Evolutionary conservation across 192 early-diverging fungal species (phyloP), one percentile per base, ranked within the genome.

Genomic region (Cladochytrium replicatum): DNA sequence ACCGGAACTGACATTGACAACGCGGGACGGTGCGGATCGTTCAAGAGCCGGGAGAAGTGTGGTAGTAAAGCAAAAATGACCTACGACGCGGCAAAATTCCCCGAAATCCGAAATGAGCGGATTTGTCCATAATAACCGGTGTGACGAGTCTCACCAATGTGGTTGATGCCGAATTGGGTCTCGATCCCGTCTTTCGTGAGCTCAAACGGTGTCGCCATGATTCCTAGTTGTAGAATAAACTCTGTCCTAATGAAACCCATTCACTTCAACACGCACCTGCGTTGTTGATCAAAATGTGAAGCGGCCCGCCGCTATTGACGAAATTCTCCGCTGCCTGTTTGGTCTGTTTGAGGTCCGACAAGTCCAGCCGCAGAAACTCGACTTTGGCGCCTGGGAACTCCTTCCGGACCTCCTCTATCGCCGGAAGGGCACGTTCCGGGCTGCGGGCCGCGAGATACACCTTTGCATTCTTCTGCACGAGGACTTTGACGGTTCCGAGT

Each of bases 121-220:
- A n/a, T n/a, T n/a, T n/a, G n/a, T n/a, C n/a, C n/a, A n/a, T n/a
- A n/a, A n/a, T n/a, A n/a, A n/a, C n/a, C n/a, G n/a, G n/a, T n/a
- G n/a, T n/a, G n/a, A n/a, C n/a, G n/a, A n/a, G n/a, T n/a, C n/a
- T n/a, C n/a, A n/a, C 61, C 75, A 25, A 86, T 44, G 39, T 84
- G 78, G 68, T 86, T 86, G 17, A 72, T 78, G 8, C 67, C 69
- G 34, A 82, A 76, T 52, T 84, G 81, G 44, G 58, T 28, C 64
- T 84, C 84, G 15, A 84, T 75, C 17, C 72, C 75, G 30, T 86
- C 73, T 22, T 46, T 57, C 24, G 73, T 66, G 27, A 73, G 64
- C 0, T 50, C 38, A n/a, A 60, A 69, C 3, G 83, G 79, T 4
- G 63, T 51, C 27, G 60, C 60, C 81, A 86, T 84, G 21, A 86